Evolutionary conservation across 345 rosid genomes (phyloP), one percentile per base, ranked within the genome.

Genomic region (Populus euphratica): DNA sequence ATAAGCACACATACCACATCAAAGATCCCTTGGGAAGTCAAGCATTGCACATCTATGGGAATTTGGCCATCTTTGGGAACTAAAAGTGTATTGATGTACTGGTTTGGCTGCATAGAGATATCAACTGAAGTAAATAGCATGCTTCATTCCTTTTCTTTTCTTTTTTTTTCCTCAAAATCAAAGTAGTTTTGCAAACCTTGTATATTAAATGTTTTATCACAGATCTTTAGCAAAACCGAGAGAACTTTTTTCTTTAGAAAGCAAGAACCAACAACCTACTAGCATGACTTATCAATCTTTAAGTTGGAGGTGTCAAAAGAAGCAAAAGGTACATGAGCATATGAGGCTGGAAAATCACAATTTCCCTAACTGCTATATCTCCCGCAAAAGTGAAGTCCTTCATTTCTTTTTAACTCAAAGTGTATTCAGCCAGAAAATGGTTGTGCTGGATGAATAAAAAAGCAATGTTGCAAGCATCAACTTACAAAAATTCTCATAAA

Each of bases 41-140:
- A 84, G 68, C 64, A 49, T 80, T 90, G 80, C 72, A 84, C 75
- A 79, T 94, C 93, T 62, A 91, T 77, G 12, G 84, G 86, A 84
- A 94, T 85, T 70, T 83, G 87, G 78, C 95, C 89, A 71, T 87
- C 93, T 84, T 86, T 89, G 18, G 97, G 96, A 77, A 92, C 97
- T 79, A 94, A 83, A 81, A 94, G 85, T 12, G 94, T 87, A 80
- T 91, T 91, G 80, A 94, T 83, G 81, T 94, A 93, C 81, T 89
- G 85, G 80, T 86, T 83, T 69, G 92, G 91, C 98, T 94, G 93
- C 88, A 90, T 47, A 81, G 61, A 81, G 73, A 70, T 70, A 73
- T 17, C 50, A 70, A 69, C 31, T 10, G 41, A 50, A 72, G 31
- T 77, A 54, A 79, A 68, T 64, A 25, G 70, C 75, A 75, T 59